Conservation (phyloP, 2,329 filamentous ascomycete genomes). For the Alternaria viburni region DNA sequence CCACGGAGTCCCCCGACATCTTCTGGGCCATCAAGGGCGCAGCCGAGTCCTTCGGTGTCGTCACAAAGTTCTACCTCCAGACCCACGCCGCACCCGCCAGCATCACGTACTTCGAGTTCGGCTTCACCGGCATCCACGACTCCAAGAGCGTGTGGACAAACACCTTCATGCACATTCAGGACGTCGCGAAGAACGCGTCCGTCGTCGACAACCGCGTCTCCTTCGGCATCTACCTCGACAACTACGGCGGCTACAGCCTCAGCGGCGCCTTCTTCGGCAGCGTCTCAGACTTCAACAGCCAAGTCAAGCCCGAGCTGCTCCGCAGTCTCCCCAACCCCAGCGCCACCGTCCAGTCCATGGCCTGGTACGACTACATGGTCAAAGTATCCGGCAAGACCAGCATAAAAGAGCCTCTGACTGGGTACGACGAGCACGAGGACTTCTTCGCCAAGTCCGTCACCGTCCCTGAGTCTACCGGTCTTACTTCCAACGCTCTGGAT, state of each 20-base stretch:
- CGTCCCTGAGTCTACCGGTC: conserved; percentile 44
- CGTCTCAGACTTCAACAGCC: conserved; percentile 45
- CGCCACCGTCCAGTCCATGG: conserved; percentile 34
- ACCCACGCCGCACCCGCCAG: conserved; percentile 35
- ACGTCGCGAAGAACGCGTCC: conserved; percentile 49
- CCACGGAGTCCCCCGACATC: conserved; percentile 47
- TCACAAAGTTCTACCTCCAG: conserved; percentile 47
- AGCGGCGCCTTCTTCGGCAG: conserved; percentile 52
- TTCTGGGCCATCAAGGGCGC: conserved; percentile 53
- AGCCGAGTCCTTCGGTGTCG: conserved; percentile 51
- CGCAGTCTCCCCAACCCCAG: conserved; percentile 41
- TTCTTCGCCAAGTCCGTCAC: conserved; percentile 52
- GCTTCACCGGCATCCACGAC: conserved; percentile 32
- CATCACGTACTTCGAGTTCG: conserved; percentile 39
- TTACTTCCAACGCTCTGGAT: conserved; percentile 34
- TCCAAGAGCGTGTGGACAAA: conserved; percentile 42
- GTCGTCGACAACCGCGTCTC: conserved; percentile 51
- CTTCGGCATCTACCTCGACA: conserved; percentile 52
- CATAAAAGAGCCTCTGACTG: conserved; percentile 38
- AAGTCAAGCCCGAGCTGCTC: conserved; percentile 49
- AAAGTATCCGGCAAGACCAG: conserved; percentile 45
- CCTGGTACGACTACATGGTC: conserved; percentile 51
- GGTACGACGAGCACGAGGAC: conserved; percentile 48
- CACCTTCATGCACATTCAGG: conserved; percentile 51
- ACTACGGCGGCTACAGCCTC: conserved; percentile 41